Evolutionary conservation across 257 asterid genomes (phyloP), one percentile per base, ranked within the genome.

Genomic region (Capsicum pubescens): DNA sequence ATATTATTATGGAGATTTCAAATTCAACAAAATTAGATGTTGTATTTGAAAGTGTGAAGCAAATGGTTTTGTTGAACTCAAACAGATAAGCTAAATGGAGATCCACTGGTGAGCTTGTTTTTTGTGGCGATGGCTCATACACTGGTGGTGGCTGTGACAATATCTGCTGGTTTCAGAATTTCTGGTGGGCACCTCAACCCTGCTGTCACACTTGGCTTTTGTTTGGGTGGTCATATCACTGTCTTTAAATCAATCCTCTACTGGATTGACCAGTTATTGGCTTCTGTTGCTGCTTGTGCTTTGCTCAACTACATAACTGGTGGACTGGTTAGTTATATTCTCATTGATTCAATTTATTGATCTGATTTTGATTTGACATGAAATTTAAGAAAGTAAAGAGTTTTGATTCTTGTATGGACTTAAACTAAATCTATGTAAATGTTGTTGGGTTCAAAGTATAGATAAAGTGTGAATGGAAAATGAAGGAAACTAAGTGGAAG

Each of bases 151-250:
- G 97, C 95, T 10, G 99, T 92, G 83, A 93, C 91, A 91, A 89
- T 94, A 2, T 91, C 96, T 11, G 98, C 99, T 83, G 98, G 98
- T 8, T 84, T 95, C 9, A 89, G 99, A 8, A 94, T 95, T 19
- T 95, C 99, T 85, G 99, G 98, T 58, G 98, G 93, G 60, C 99
- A 95, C 82, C 91, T 94, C 54, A 95, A 95, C 89, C 99, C 99
- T 6, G 97, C 99, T 56, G 99, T 95, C 81, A 95, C 99, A 14
- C 83, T 95, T 9, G 98, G 98, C 35, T 94, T 95, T 44, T 90
- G 91, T 11, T 89, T 83, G 81, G 99, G 98, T 13, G 99, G 98
- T 3, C 93, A 92, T 80, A 94, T 95, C 88, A 93, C 99, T 26
- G 85, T 95, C 19, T 61, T 95, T 82, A 86, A 98, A 69, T 92